phyloP scores from a whole-genome alignment of 345 rosid genomes.

The Orychophragmus violaceus region DNA sequence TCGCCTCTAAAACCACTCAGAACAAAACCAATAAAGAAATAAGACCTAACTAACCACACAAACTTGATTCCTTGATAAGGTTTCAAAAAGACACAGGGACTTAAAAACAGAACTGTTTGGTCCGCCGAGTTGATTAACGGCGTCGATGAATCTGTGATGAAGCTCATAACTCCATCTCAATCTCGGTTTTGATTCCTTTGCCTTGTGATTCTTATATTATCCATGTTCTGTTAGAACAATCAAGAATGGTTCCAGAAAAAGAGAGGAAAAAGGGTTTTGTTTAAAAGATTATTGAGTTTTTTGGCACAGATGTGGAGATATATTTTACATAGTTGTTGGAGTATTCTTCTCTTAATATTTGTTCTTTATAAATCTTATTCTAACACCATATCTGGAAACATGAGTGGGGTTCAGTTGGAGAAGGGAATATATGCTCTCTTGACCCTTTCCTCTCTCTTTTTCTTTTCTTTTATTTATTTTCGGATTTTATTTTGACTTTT shows the following conservation, averaged over 20 bases:
- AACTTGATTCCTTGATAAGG: not conserved
- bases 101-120: not conserved
- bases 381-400: conserved; percentile 1
- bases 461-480: not conserved
- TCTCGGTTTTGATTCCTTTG: not conserved
- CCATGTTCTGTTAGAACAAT: not conserved
- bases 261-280: not conserved
- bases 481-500: not conserved
- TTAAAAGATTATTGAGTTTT: not conserved
- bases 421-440: not conserved
- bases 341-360: not conserved
- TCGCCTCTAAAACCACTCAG: not conserved
- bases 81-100: not conserved
- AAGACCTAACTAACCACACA: not conserved
- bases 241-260: not conserved
- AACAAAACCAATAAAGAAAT: not conserved
- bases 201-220: not conserved
- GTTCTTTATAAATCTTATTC: not conserved
- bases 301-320: not conserved
- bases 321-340: not conserved
- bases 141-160: not conserved
- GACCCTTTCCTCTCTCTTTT: not conserved
- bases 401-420: not conserved
- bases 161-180: not conserved
- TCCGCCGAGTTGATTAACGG: conserved; percentile 1